Percentiles rank a stretch among this genome's conserved stretches.
Conservation (phyloP, 2,329 filamentous ascomycete species). For the Zasmidium angulare region DNA sequence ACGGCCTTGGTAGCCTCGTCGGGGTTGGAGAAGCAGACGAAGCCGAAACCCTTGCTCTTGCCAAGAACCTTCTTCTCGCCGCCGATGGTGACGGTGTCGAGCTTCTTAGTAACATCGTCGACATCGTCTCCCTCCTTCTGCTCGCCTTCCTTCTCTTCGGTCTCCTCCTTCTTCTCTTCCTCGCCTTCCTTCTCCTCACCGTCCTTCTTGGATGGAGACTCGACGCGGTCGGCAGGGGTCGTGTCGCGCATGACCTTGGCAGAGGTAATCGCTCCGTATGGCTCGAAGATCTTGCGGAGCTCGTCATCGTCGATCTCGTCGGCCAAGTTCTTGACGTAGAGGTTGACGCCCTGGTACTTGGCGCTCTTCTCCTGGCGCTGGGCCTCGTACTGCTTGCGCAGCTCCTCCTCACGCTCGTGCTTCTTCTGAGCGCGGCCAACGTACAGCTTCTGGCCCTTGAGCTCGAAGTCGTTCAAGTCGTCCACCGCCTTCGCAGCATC, state of each 20-base stretch:
- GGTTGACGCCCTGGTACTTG: slow-evolving; percentile 99
- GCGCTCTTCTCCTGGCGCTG: slow-evolving; percentile 96
- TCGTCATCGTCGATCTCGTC: slow-evolving; percentile 98
- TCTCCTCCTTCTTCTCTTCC: slow-evolving; percentile 53
- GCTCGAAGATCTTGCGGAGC: slow-evolving; percentile 86
- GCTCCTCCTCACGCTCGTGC: slow-evolving; percentile 98
- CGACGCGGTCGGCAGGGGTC: slow-evolving; percentile 50
- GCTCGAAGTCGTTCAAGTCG: slow-evolving; percentile 85
- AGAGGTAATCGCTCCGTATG: slow-evolving; percentile 93
- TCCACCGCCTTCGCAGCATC: slow-evolving; percentile 83
- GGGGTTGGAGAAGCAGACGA: slow-evolving; percentile 99
- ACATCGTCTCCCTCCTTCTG: slow-evolving; percentile 58
- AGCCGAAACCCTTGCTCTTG: slow-evolving; percentile 99
- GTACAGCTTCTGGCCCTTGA: slow-evolving; percentile 93
- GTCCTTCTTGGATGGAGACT: slow-evolving; percentile 40
- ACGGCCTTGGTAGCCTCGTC: slow-evolving; percentile 99
- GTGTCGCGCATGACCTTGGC: slow-evolving; percentile 98
- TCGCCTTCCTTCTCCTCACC: slow-evolving; percentile 43
- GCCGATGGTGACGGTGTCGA: slow-evolving; percentile 56
- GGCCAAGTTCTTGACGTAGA: slow-evolving; percentile 98
- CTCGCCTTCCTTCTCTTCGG: slow-evolving; percentile 55
- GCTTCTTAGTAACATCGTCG: slow-evolving; percentile 49
- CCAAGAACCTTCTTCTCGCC: slow-evolving; percentile 68
- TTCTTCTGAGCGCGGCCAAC: slow-evolving; percentile 99
- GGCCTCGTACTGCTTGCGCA: slow-evolving; percentile 97